These are phyloP conservation scores for Alternaria postmessia DNA, from an alignment of 2,329 filamentous ascomycete species.

Conservation along the genomic window DNA sequence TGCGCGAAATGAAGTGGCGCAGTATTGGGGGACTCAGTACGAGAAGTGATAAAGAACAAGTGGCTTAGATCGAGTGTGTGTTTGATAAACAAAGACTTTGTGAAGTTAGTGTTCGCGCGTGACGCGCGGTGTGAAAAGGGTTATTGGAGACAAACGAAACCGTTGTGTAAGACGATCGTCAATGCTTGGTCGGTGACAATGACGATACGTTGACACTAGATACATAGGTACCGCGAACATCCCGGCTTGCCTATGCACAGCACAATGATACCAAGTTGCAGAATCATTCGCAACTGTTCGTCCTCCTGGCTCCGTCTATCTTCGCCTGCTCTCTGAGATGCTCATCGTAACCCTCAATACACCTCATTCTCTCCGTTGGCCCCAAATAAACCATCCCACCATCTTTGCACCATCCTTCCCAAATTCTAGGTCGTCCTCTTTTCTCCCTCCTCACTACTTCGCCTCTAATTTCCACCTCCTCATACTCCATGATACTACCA, in stretches of 20 bases:
- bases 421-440: slow-evolving; percentile 1
- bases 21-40: neutral
- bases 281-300: neutral
- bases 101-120: neutral
- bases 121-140: neutral
- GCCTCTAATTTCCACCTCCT: neutral
- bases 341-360: neutral
- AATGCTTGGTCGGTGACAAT: neutral
- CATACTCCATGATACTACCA: neutral
- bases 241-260: neutral
- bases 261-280: neutral
- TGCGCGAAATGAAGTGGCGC: neutral
- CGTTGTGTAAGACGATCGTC: slow-evolving; percentile 2
- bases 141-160: slow-evolving; percentile 2
- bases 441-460: neutral
- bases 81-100: neutral
- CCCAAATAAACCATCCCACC: neutral
- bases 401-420: slow-evolving; percentile 1
- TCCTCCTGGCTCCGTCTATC: neutral
- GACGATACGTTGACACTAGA: neutral
- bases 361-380: neutral
- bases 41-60: too few relatives aligned
- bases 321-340: neutral
- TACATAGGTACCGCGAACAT: neutral
- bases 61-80: neutral